These are phyloP conservation scores for Pseudocercospora fuligena DNA, from an alignment of 2,329 filamentous ascomycete genomes.

Conservation along the genomic window DNA sequence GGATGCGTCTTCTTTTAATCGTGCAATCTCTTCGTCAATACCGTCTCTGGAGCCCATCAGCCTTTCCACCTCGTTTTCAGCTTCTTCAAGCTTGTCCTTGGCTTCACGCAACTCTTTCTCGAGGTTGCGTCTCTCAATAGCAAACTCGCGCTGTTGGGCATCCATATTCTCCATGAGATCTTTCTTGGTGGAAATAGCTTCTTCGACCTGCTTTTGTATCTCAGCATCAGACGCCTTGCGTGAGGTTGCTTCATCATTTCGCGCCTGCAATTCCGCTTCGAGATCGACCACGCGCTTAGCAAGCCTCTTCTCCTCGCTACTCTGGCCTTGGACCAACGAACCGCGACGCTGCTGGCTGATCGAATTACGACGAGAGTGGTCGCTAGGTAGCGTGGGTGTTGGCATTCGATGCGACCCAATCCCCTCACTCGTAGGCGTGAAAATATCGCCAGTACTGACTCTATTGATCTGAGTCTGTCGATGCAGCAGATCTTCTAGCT, in stretches of 20 bases:
- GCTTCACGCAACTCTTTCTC: constrained; percentile 79
- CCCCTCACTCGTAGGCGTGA: constrained; percentile 36
- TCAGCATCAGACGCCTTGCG: constrained; percentile 61
- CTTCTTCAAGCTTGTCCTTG: constrained; percentile 79
- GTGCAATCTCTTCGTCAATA: constrained; percentile 74
- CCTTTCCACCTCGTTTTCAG: constrained; percentile 89
- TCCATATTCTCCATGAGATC: constrained; percentile 96
- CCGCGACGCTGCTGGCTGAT: constrained; percentile 54
- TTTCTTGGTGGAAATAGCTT: constrained; percentile 88
- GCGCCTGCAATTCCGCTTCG: constrained; percentile 76
- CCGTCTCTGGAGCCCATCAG: constrained; percentile 82
- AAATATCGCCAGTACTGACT: constrained; percentile 44
- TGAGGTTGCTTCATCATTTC: constrained; percentile 72
- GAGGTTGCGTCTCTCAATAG: constrained; percentile 79
- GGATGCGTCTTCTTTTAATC: constrained; percentile 57
- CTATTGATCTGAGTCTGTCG: constrained; percentile 68
- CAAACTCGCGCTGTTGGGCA: constrained; percentile 84
- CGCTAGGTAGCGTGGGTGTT: constrained; percentile 30
- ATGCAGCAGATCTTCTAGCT: constrained; percentile 90
- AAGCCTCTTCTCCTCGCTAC: constrained; percentile 65
- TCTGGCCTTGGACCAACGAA: constrained; percentile 65
- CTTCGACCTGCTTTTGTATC: constrained; percentile 73
- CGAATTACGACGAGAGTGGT: constrained; percentile 32
- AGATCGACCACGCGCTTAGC: constrained; percentile 67
- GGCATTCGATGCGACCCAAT: constrained; percentile 29